phyloP scores from a whole-genome alignment of 2,329 filamentous ascomycete genomes.

The Aspergillus sp. region DNA sequence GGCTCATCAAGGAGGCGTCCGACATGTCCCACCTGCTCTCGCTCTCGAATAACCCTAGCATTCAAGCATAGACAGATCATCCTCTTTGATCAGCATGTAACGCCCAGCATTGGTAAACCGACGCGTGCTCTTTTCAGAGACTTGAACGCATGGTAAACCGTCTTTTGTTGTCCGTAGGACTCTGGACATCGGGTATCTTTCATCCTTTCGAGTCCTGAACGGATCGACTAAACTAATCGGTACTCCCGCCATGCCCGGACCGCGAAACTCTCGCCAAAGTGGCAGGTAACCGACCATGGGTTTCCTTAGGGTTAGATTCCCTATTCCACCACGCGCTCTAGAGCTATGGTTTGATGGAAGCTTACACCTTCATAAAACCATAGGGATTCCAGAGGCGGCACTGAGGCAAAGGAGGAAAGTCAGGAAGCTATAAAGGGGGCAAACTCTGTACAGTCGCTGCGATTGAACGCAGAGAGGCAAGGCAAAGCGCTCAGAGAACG shows the following conservation, averaged over 20 bases:
- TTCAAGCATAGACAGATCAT: constrained; percentile 51
- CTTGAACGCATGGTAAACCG: constrained; percentile 47
- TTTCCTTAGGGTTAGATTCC: constrained; percentile 91
- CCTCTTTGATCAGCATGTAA: constrained; percentile 63
- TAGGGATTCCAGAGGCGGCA: constrained; percentile 33
- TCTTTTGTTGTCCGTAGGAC: constrained; percentile 41
- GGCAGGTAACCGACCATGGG: constrained; percentile 60
- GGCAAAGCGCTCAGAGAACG: constrained; percentile 21
- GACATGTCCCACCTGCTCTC: constrained; percentile 53
- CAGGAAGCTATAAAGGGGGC: constrained; percentile 79
- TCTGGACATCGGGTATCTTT: constrained; percentile 48
- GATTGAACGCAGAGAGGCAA: constrained; percentile 38
- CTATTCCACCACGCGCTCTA: constrained; percentile 63
- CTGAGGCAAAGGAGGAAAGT: constrained; percentile 71
- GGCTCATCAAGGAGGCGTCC: constrained; percentile 47
- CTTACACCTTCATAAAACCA: background rate
- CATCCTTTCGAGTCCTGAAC: constrained; percentile 30
- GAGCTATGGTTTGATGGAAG: constrained; percentile 13
- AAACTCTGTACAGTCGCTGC: constrained; percentile 54
- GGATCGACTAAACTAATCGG: constrained; percentile 59
- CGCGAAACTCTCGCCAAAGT: constrained; percentile 60
- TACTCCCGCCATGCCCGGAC: constrained; percentile 64
- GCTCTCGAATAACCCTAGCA: constrained; percentile 39
- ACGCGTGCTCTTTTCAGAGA: constrained; percentile 43
- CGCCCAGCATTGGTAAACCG: constrained; percentile 55